Evolutionary conservation across 441 rosid genomes (phyloP).

Genomic region (Francoa sonchifolia): DNA sequence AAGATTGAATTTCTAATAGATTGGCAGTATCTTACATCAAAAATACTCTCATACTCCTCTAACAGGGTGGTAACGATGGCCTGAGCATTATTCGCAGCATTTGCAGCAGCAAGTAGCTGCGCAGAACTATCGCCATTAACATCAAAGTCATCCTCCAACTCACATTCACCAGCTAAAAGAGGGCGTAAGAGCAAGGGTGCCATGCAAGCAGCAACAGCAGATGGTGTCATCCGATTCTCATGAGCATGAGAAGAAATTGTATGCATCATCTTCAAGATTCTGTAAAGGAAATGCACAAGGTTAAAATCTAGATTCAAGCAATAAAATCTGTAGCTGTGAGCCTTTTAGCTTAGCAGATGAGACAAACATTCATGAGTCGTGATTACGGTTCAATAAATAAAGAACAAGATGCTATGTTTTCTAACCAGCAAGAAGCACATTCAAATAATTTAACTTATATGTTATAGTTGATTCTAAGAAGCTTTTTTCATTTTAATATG

Average conservation of each 20-base stretch:
- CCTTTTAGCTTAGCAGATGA: too few relatives aligned
- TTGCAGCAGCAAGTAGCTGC: slow-evolving; percentile 99
- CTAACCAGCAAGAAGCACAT: too few relatives aligned
- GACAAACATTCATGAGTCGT: too few relatives aligned
- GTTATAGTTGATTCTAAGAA: too few relatives aligned
- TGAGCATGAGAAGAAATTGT: slow-evolving; percentile 63
- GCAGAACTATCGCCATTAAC: slow-evolving; percentile 78
- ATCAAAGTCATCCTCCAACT: slow-evolving; percentile 85
- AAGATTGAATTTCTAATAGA: too few relatives aligned
- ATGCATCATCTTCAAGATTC: slow-evolving; percentile 94
- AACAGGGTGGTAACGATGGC: slow-evolving; percentile 73
- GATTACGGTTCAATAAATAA: too few relatives aligned
- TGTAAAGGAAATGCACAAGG: slow-evolving; percentile 24
- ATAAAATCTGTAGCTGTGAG: slow-evolving; percentile 8
- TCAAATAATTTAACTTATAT: too few relatives aligned
- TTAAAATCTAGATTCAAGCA: slow-evolving; percentile 9
- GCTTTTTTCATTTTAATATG: too few relatives aligned
- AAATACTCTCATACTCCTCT: slow-evolving; percentile 83
- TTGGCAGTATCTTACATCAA: slow-evolving; percentile 56
- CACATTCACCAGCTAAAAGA: slow-evolving; percentile 90
- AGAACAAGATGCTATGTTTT: too few relatives aligned
- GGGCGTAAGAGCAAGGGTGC: slow-evolving; percentile 96
- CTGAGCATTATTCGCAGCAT: slow-evolving; percentile 96
- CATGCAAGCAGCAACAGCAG: slow-evolving; percentile 99
- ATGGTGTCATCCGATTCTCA: slow-evolving; percentile 90